Evolutionary conservation across 176 grass and related monocot genomes (phyloP), one percentile per base, ranked within the genome.

Genomic region (Cenchrus americanus): DNA sequence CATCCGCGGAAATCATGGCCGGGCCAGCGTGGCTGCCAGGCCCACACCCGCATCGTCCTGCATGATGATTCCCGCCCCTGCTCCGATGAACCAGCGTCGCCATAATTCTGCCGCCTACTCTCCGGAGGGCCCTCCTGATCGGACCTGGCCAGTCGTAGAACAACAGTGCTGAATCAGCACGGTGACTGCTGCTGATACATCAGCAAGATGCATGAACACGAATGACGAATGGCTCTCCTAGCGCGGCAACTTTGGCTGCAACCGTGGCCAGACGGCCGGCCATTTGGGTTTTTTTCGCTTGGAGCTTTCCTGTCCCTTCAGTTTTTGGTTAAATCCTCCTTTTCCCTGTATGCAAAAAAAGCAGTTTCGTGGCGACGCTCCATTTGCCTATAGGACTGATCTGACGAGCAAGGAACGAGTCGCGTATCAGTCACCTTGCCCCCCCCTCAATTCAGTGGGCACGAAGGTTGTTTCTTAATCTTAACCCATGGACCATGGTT

Each of bases 51-150:
- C 58, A 17, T 53, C 43, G 14, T 5, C 12, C n/a, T 27, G 71
- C 10, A 26, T 19, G 30, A 65, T 64, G 27, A 30, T 30, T 30
- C 27, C 27, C 27, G 1, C 23, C 46, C 57, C 53, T 47, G 22
- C 53, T 2, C 46, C 76, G 66, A 55, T 30, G 27, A 52, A 44
- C 1, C 55, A 19, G 34, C 43, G 34, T 32, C 10, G 66, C 66
- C 57, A 66, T 79, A 48, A 79, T 79, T 83, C 44, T 49, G 87
- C 81, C 58, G 67, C 80, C 86, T 72, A 43, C 73, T 14, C 73
- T 14, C 15, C 22, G 14, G 17, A 19, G 70, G 23, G 70, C 60
- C 78, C 26, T 12, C 49, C 14, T 75, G 62, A 26, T 13, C 3
- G 19, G 22, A 46, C 40, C 10, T 21, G 44, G 12, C 52, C 17